Percentiles rank a stretch among this genome's conserved stretches.
These are phyloP conservation scores for Ophiostoma tasmaniense DNA, from an alignment of 2,329 filamentous ascomycete genomes.

Conservation along the genomic window DNA sequence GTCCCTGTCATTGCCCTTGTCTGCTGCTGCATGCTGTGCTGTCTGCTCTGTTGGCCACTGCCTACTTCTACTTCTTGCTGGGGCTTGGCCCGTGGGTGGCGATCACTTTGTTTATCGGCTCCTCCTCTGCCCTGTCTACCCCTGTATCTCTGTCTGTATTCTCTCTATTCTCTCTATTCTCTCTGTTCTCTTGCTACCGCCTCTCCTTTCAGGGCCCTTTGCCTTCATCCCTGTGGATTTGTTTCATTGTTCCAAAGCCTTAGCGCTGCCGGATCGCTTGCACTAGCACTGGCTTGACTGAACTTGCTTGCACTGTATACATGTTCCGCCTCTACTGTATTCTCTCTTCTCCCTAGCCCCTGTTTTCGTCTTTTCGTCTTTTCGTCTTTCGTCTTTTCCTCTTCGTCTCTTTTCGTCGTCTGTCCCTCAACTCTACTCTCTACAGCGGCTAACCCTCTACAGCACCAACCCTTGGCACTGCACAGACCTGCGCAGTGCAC, in stretches of 20 bases:
- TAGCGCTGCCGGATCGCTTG: not conserved
- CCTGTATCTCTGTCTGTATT: not conserved
- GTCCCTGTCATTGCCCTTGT: not conserved
- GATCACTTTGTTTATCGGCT: conserved; percentile 4
- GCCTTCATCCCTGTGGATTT: not conserved
- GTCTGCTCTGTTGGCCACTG: too few relatives aligned
- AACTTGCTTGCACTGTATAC: not conserved
- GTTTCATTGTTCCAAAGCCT: not conserved
- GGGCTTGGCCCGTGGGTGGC: not conserved
- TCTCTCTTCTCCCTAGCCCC: not conserved
- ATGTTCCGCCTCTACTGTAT: not conserved
- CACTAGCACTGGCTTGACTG: not conserved
- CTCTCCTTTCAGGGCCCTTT: not conserved
- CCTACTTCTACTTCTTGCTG: not conserved
- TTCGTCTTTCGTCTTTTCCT: not conserved
- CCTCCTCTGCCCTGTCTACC: not conserved
- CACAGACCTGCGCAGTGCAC: not conserved
- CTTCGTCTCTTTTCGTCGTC: not conserved
- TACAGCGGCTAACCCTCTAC: not conserved
- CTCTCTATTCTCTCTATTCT: not conserved
- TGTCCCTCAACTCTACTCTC: not conserved
- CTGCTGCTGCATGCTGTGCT: not conserved
- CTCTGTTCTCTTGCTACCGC: not conserved
- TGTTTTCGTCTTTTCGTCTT: not conserved
- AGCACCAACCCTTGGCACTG: not conserved